Evolutionary conservation across 108 stramenopile genomes (phyloP), one percentile per base, ranked within the genome.

Genomic region (Skeletonema menzelii): DNA sequence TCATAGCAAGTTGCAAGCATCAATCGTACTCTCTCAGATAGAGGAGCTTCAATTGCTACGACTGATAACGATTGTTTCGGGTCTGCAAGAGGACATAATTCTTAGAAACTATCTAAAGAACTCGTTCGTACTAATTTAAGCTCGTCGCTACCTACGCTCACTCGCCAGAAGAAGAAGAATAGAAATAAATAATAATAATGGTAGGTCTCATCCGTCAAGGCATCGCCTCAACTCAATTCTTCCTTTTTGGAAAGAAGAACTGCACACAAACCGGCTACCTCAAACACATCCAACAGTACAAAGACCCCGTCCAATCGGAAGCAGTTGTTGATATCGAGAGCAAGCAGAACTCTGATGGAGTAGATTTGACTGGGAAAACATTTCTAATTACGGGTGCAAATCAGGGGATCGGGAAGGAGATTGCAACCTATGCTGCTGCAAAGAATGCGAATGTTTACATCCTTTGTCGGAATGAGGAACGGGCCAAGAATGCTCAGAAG

Each of bases 391-490:
- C 97, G 8, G 91, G 87, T 56, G 96, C 93, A 0, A 97, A 97
- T 59, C 82, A 82, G n/a, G 94, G 97, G 27, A 80, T 97, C 17
- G 97, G 97, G 20, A 88, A 88, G 64, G 90, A 95, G 59, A 63
- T 95, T 8, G 92, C 97, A 11, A 88, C 92, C 4, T 90, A 90
- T 64, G 87, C 86, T 31, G 94, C 90, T 22, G 86, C 88, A 56
- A 94, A 94, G 66, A 87, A 86, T 57, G 95, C 92, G 15, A 90
- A 83, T 5, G 69, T 98, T 0, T 96, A 94, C 75, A 93, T 98
- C 93, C 66, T 98, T 11, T 98, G 97, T 79, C 85, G 97, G 10
- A 91, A 82, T 19, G 70, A 91, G 68, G 91, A 94, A 55, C 79
- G 96, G 4, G 97, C 91, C 8, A 86, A 94, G 59, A 76, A 28